Conservation (phyloP, 192 early-diverging fungal species). For the Radiomyces spectabilis region DNA sequence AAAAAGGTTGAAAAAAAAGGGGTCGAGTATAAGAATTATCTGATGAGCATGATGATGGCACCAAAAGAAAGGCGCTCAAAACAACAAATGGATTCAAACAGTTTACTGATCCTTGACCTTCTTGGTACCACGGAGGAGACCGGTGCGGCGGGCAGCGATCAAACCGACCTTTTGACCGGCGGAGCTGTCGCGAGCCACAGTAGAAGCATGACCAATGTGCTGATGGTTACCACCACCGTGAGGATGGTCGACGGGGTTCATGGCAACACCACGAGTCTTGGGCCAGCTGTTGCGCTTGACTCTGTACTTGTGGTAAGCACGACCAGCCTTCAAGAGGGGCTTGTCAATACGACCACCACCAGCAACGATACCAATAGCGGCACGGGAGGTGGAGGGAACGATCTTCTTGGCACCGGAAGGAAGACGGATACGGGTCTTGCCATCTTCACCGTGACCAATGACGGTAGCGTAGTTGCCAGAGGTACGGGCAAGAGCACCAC, state of each 20-base stretch:
- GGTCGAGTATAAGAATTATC: too few species aligned
- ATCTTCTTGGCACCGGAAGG: constrained; percentile 99
- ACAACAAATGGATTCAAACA: too few species aligned
- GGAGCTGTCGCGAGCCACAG: constrained; percentile 84
- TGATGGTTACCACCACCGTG: constrained; percentile 99
- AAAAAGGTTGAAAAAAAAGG: too few species aligned
- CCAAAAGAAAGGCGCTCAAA: too few species aligned
- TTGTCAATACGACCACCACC: constrained; percentile 99
- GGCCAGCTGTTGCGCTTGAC: constrained; percentile 99
- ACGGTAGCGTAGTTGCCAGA: constrained; percentile 98
- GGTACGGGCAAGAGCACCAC: constrained; percentile 89
- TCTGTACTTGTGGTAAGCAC: constrained; percentile 98
- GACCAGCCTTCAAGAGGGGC: constrained; percentile 99
- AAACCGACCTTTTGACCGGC: constrained; percentile 94
- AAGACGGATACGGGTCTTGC: constrained; percentile 95
- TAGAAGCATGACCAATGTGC: constrained; percentile 99
- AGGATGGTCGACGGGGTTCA: constrained; percentile 96
- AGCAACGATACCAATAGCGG: constrained; percentile 95
- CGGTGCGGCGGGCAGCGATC: constrained; percentile 64
- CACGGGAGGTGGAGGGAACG: constrained; percentile 85
- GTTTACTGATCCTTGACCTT: constrained; percentile 85
- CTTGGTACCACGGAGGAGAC: constrained; percentile 99
- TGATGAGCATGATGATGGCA: too few species aligned
- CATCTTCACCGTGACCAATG: constrained; percentile 98
- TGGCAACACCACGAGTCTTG: constrained; percentile 99